Evolutionary conservation across 2,329 filamentous ascomycete genomes (phyloP).

Genomic region (Ceratocystis eucalypticola): DNA sequence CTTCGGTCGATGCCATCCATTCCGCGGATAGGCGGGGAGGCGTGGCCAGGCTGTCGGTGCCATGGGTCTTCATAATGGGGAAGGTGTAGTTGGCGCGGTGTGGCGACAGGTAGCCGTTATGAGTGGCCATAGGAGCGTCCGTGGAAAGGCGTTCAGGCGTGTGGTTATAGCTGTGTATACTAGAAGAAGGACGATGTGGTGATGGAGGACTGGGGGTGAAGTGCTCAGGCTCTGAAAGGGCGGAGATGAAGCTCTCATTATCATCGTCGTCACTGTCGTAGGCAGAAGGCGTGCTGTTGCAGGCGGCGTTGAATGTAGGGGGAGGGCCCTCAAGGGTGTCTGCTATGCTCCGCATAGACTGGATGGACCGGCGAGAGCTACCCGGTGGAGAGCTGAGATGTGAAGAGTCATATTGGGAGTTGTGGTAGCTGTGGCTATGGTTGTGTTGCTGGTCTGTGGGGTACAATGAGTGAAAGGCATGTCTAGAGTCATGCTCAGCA

Average conservation of each 20-base stretch:
- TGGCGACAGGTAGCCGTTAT: neutral
- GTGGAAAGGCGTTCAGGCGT: neutral
- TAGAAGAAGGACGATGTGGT: neutral
- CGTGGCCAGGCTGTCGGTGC: neutral
- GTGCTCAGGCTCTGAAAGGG: slow-evolving; percentile 10
- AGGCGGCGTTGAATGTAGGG: neutral
- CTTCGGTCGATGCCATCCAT: slow-evolving; percentile 15
- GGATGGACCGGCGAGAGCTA: neutral
- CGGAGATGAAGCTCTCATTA: slow-evolving; percentile 12
- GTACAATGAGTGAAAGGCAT: neutral
- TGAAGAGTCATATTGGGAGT: neutral
- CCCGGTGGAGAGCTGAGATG: neutral
- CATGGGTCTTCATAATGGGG: neutral
- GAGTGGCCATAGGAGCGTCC: neutral
- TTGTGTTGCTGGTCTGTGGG: neutral
- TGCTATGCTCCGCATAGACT: neutral
- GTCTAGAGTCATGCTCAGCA: neutral
- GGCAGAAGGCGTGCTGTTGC: neutral
- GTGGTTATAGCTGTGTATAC: neutral
- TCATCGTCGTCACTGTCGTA: slow-evolving; percentile 13
- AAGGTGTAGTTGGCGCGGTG: slow-evolving; percentile 7
- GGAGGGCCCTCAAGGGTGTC: neutral
- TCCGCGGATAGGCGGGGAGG: slow-evolving; percentile 10
- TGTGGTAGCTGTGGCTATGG: neutral
- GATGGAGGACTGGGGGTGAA: neutral